Evolutionary conservation across 2,329 filamentous ascomycete species (phyloP).

Genomic region (Phialophora macrospora): DNA sequence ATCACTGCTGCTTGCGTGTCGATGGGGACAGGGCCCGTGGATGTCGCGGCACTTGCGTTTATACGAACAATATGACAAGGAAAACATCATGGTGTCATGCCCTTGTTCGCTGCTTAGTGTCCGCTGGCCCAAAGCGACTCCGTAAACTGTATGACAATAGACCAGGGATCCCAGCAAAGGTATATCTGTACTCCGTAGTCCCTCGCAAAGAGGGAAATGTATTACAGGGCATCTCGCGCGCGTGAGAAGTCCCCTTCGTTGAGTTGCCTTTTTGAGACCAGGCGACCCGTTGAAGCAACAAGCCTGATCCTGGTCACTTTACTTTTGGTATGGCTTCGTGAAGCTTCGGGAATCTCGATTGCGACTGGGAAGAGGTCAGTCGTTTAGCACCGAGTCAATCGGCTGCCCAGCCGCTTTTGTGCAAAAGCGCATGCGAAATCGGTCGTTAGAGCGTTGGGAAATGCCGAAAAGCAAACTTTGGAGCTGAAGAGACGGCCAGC

Average conservation of each 20-base stretch:
- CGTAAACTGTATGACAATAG: not conserved
- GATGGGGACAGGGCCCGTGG: slow-evolving; percentile 13
- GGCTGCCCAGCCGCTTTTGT: slow-evolving; percentile 15
- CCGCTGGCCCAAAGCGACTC: not conserved
- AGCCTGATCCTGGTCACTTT: slow-evolving; percentile 23
- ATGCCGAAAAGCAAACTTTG: slow-evolving; percentile 17
- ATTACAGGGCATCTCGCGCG: slow-evolving; percentile 1
- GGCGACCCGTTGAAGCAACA: slow-evolving; percentile 23
- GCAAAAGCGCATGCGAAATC: slow-evolving; percentile 17
- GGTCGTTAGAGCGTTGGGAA: slow-evolving; percentile 1
- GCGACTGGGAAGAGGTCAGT: slow-evolving; percentile 11
- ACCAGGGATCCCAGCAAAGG: slow-evolving; percentile 19
- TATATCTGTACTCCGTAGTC: slow-evolving; percentile 6
- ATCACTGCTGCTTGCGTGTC: slow-evolving; percentile 3
- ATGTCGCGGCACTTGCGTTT: slow-evolving; percentile 4
- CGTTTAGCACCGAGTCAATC: slow-evolving; percentile 4
- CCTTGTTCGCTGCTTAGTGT: not conserved
- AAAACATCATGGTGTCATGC: slow-evolving; percentile 1
- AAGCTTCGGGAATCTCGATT: slow-evolving; percentile 15
- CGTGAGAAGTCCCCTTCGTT: slow-evolving; percentile 1
- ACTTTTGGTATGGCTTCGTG: slow-evolving; percentile 17
- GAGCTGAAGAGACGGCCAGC: slow-evolving; percentile 24
- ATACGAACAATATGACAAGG: slow-evolving; percentile 9
- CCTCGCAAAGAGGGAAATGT: not conserved
- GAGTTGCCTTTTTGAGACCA: slow-evolving; percentile 14